Percentiles rank a stretch among this genome's conserved stretches.
phyloP scores from a whole-genome alignment of 2,329 filamentous ascomycete species.

The Lithohypha guttulata region DNA sequence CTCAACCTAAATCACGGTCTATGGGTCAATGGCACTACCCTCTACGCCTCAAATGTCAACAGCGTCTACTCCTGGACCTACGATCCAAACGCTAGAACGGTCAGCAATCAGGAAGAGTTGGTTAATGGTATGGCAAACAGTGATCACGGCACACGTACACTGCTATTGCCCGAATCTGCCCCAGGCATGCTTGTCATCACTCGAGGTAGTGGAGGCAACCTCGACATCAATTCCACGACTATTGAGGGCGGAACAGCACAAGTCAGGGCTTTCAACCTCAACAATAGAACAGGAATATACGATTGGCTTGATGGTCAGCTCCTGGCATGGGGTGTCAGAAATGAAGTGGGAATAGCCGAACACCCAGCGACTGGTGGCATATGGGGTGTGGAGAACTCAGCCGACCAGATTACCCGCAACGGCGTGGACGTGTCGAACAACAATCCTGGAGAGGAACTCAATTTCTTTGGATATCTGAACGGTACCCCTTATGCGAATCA shows the following conservation, averaged over 20 bases:
- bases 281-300: constrained; percentile 31
- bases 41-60: constrained; percentile 46
- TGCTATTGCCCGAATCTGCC: constrained; percentile 48
- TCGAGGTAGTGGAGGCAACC: constrained; percentile 52
- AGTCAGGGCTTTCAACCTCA: constrained; percentile 52
- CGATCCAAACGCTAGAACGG: constrained; percentile 39
- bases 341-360: constrained; percentile 58
- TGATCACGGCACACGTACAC: constrained; percentile 56
- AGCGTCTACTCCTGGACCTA: constrained; percentile 58
- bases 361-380: constrained; percentile 38
- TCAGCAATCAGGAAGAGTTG: constrained; percentile 42
- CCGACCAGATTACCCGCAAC: constrained; percentile 50
- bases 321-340: constrained; percentile 59
- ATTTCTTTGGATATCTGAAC: constrained; percentile 56
- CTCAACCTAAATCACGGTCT: constrained; percentile 41
- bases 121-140: constrained; percentile 51
- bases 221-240: constrained; percentile 46
- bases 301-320: constrained; percentile 40
- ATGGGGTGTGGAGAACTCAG: constrained; percentile 58
- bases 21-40: constrained; percentile 38
- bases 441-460: constrained; percentile 65
- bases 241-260: constrained; percentile 51
- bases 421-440: constrained; percentile 53
- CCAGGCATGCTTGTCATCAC: constrained; percentile 53
- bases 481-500: constrained; percentile 33